Conservation (phyloP, 805 yeast genomes). For the Kluyveromyces dobzhanskii region DNA sequence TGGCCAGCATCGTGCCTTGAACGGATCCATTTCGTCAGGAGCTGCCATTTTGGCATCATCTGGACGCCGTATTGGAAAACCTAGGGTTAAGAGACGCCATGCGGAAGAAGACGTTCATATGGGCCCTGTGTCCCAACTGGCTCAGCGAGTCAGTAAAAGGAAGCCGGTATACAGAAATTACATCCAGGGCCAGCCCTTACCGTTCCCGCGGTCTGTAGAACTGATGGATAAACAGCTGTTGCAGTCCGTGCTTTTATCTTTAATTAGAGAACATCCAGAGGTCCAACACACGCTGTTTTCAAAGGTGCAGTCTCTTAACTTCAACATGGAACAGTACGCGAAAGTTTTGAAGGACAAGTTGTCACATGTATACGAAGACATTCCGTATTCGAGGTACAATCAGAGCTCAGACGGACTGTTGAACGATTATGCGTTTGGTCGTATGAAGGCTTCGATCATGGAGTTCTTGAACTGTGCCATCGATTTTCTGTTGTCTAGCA, state of each 20-base stretch:
- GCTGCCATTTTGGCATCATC: no score
- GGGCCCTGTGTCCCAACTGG: no score
- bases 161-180: slow-evolving; percentile 11
- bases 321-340: slow-evolving; percentile 19
- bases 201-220: slow-evolving; percentile 27
- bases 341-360: slow-evolving; percentile 17
- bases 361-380: slow-evolving; percentile 15
- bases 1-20: no score
- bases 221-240: slow-evolving; percentile 25
- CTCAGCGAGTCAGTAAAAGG: slow-evolving; percentile 8
- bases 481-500: slow-evolving; percentile 25
- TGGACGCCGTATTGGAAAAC: slow-evolving; percentile 6
- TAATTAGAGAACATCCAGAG: slow-evolving; percentile 22
- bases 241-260: slow-evolving; percentile 15
- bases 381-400: slow-evolving; percentile 24
- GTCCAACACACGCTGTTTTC: slow-evolving; percentile 13
- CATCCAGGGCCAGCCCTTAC: slow-evolving; percentile 26
- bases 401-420: slow-evolving; percentile 9
- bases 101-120: slow-evolving; percentile 1
- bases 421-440: slow-evolving; percentile 30
- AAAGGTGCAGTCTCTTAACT: slow-evolving; percentile 11
- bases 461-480: slow-evolving; percentile 29
- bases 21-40: no score
- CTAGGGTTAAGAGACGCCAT: slow-evolving; percentile 12
- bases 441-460: slow-evolving; percentile 24